These are phyloP conservation scores for Magnaporthiopsis poae DNA, from an alignment of 2,329 filamentous ascomycete genomes.

Conservation along the genomic window DNA sequence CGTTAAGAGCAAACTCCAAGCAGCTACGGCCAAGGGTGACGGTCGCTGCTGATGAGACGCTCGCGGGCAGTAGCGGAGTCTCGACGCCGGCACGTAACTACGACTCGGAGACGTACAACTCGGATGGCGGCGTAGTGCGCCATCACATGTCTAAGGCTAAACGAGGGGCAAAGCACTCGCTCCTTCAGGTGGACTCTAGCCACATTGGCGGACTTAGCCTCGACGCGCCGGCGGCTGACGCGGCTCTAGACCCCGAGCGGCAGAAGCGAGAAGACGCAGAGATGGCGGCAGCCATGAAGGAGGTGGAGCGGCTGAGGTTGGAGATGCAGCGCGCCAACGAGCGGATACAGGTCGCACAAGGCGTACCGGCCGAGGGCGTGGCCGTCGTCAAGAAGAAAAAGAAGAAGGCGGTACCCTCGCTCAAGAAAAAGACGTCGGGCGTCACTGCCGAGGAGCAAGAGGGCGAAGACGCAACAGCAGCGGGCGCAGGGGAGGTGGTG, in stretches of 20 bases:
- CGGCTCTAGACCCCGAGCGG: slow-evolving; percentile 46
- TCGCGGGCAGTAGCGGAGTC: slow-evolving; percentile 40
- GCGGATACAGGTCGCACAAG: slow-evolving; percentile 59
- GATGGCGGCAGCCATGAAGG: slow-evolving; percentile 78
- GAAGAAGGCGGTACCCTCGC: slow-evolving; percentile 41
- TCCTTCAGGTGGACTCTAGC: slow-evolving; percentile 81
- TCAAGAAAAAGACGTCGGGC: slow-evolving; percentile 20
- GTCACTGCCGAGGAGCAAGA: slow-evolving; percentile 35
- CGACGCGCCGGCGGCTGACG: slow-evolving; percentile 34
- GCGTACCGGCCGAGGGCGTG: slow-evolving; percentile 55
- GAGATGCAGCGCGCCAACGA: slow-evolving; percentile 83
- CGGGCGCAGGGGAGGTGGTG: slow-evolving; percentile 10
- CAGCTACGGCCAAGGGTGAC: slow-evolving; percentile 44
- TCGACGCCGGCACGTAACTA: slow-evolving; percentile 38
- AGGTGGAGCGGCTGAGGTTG: slow-evolving; percentile 74
- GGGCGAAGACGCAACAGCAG: slow-evolving; percentile 26
- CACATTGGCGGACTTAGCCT: slow-evolving; percentile 65
- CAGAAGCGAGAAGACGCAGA: slow-evolving; percentile 72
- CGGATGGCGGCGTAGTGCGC: slow-evolving; percentile 24
- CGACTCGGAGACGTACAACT: slow-evolving; percentile 45
- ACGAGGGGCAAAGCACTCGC: slow-evolving; percentile 40
- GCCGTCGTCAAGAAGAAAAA: slow-evolving; percentile 61
- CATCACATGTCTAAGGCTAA: slow-evolving; percentile 45
- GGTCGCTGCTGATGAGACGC: slow-evolving; percentile 64
- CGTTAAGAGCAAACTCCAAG: slow-evolving; percentile 31